These are phyloP conservation scores for Mortierella sp. DNA, from an alignment of 371 early-diverging fungal species.

Conservation along the genomic window DNA sequence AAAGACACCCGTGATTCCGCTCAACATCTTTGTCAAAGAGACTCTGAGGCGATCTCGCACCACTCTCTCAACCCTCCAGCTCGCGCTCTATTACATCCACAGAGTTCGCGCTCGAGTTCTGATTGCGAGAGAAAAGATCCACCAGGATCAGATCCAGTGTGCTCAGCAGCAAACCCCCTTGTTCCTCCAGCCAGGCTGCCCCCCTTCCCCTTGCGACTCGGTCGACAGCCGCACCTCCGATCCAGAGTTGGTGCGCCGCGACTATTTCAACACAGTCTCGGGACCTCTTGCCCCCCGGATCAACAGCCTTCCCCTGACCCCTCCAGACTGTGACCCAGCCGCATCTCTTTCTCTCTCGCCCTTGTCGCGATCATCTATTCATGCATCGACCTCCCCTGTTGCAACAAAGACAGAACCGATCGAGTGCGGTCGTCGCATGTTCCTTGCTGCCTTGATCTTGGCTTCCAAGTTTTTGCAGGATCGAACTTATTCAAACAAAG, in stretches of 20 bases:
- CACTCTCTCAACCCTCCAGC: conserved; percentile 78
- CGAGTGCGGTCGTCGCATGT: conserved; percentile 83
- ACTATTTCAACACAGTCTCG: not conserved
- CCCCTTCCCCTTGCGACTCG: conserved; percentile 1
- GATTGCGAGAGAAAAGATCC: conserved; percentile 7
- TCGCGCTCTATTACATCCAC: conserved; percentile 72
- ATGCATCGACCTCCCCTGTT: conserved; percentile 27
- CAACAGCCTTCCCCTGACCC: conserved; percentile 3
- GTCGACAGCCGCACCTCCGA: not conserved
- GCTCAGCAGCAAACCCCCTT: not conserved
- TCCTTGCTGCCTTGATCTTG: conserved; percentile 79
- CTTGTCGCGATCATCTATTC: conserved; percentile 6
- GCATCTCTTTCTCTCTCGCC: conserved; percentile 2
- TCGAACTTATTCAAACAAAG: conserved; percentile 82
- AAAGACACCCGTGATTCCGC: conserved; percentile 62
- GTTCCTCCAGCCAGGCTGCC: not conserved
- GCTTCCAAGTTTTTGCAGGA: conserved; percentile 86
- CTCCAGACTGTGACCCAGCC: not conserved
- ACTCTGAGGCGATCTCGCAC: conserved; percentile 75
- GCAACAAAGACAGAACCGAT: conserved; percentile 59
- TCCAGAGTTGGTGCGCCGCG: conserved; percentile 2
- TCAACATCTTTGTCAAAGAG: conserved; percentile 75
- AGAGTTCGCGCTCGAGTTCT: conserved; percentile 51
- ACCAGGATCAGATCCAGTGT: conserved; percentile 2
- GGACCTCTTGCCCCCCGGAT: not conserved